Base-by-base conservation (phyloP, 805 yeast species). In the Scheffersomyces lignosus region DNA sequence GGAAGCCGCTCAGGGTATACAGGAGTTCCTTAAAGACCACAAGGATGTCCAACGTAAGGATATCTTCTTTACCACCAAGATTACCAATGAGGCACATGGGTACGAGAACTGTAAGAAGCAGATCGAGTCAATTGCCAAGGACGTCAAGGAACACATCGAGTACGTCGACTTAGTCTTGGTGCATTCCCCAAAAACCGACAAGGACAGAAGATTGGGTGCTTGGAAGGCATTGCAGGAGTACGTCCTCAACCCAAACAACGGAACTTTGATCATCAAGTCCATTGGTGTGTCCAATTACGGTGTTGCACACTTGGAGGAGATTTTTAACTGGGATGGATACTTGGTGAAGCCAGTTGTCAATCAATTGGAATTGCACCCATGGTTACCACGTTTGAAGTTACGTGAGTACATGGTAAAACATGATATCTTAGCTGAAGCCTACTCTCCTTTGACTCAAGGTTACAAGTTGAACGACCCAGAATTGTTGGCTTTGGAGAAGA, bases 281-380 rank as follows among this genome's bases (percentile, higher is more conserved):
- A 78, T 87, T 38, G 96, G 95, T 32, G 90, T 87, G 12, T 85
- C 95, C 6, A 85, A 85, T 62, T 86, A 72, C 51, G 87, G 87
- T 31, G 52, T 59, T 12, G 62, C 58, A 4, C 87, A 81, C 53
- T 56, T 86, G 16, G 73, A 80, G 40, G 83, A 83, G 54, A 60
- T 86, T 30, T 63, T 83, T 29, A 48, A 54, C 3, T 80, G 86
- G 83, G 71, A 72, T 3, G 51, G 56, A 1, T 34, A 47, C 2
- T 39, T 47, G 38, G 58, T 67, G 18, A 52, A 55, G 35, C 66
- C 96, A 0, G 87, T 81, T 0, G 82, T 85, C 28, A 83, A 87
- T 58, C 95, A 88, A 57, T 77, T 87, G 52, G 96, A 87, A 59
- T 72, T 87, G 34, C 86, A 87, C 41, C 96, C 93, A 15, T 86